Evolutionary conservation across 768 basidiomycete species (phyloP), one percentile per base, ranked within the genome.

Genomic region (Kwoniella mangroviensis): DNA sequence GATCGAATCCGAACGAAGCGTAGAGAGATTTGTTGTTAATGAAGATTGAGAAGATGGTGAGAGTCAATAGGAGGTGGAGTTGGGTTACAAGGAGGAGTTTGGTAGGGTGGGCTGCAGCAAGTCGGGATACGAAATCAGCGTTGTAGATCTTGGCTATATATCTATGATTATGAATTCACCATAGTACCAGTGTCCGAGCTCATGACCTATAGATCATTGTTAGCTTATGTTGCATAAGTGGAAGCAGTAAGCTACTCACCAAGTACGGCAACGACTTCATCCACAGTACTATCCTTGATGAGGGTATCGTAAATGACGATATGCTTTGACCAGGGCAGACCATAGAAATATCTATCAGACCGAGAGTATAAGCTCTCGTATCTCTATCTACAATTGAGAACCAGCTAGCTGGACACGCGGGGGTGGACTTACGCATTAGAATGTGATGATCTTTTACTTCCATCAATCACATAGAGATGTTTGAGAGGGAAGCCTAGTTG

Each of bases 181-280:
- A 85, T 89, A 89, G 79, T 91, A 92, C 94, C 96, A 98, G 85
- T 98, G 96, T 0, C 96, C 96, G 43, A 98, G 90, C 77, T 98
- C 95, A 83, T 98, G 95, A 0, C 94, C 94, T 89, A 72, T 2
- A 6, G 0, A 28, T 12, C 45, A 19, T 2, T 7, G 24, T 54
- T 53, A 65, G n/a, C 45, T 54, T 54, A 24, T n/a, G n/a, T n/a
- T n/a, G n/a, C n/a, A n/a, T n/a, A n/a, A n/a, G n/a, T n/a, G n/a
- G n/a, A n/a, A n/a, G n/a, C n/a, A n/a, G n/a, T n/a, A n/a, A n/a
- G n/a, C 17, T 13, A 67, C 81, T 68, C 49, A 84, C 84, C 90
- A 53, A 98, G 88, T n/a, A 99, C 94, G 41, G 97, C 96, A 76
- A 98, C 96, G 34, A 99, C 93, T 82, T 98, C 93, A 26, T 93